phyloP scores from a whole-genome alignment of 495 filamentous ascomycete genomes.

The Penicillium paxilli region DNA sequence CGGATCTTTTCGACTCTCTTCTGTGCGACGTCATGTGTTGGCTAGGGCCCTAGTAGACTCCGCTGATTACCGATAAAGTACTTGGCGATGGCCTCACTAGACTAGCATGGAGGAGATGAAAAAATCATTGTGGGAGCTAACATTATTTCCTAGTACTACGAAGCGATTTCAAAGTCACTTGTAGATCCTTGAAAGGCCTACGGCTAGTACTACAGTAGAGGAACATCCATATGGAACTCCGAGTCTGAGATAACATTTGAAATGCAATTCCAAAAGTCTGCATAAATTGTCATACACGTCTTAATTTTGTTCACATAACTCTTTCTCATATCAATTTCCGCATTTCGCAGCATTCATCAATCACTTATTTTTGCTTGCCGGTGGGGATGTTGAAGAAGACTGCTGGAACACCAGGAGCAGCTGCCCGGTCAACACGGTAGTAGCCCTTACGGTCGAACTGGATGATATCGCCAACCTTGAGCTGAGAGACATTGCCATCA shows the following conservation, averaged over 20 bases:
- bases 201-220: no score
- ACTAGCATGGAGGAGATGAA: no score
- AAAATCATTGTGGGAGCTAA: no score
- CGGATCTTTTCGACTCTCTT: not conserved
- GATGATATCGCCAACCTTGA: constrained; percentile 83
- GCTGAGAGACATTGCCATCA: constrained; percentile 72
- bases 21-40: not conserved
- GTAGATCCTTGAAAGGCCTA: no score
- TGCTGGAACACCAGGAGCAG: constrained; percentile 59
- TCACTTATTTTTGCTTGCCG: constrained; percentile 53
- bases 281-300: not conserved
- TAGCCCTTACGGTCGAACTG: constrained; percentile 94
- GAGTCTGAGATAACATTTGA: no score
- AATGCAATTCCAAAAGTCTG: not conserved
- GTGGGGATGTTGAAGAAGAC: constrained; percentile 80
- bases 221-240: no score
- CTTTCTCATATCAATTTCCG: no score
- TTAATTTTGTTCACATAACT: constrained; percentile 4
- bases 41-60: no score
- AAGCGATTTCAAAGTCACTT: no score
- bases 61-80: no score
- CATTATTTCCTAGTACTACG: no score
- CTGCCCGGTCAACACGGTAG: constrained; percentile 72
- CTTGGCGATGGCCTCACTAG: no score
- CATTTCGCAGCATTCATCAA: not conserved